These are phyloP conservation scores for Xerocomus potaroensis DNA, from an alignment of 768 basidiomycete genomes.

Conservation along the genomic window DNA sequence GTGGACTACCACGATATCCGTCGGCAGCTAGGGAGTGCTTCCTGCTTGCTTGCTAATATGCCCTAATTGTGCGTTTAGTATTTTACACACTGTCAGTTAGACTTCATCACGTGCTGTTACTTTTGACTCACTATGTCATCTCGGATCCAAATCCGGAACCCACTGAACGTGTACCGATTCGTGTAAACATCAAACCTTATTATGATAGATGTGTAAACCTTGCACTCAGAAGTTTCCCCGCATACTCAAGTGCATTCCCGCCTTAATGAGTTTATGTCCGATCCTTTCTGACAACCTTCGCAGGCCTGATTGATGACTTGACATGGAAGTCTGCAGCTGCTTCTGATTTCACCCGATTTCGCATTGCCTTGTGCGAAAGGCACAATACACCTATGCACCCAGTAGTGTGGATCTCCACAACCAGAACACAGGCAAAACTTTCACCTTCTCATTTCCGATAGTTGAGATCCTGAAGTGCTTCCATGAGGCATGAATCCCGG, in stretches of 20 bases:
- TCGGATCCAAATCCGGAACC: conserved; percentile 7
- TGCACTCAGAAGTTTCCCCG: conserved; percentile 4
- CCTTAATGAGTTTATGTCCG: conserved; percentile 3
- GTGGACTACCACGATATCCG: conserved; percentile 95
- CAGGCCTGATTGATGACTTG: conserved; percentile 5
- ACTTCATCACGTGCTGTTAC: conserved; percentile 1
- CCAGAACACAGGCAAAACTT: not conserved
- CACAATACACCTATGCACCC: not conserved
- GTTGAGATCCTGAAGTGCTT: conserved; percentile 5
- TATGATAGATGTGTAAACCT: conserved; percentile 5
- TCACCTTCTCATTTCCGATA: conserved; percentile 5
- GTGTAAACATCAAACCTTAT: conserved; percentile 22
- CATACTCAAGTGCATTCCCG: conserved; percentile 7
- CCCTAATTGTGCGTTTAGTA: conserved; percentile 14
- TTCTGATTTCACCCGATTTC: not conserved
- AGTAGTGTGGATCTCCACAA: conserved; percentile 9
- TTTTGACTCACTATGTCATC: conserved; percentile 9
- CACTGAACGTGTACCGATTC: conserved; percentile 10
- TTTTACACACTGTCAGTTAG: conserved; percentile 5
- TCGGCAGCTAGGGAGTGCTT: conserved; percentile 77
- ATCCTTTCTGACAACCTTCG: conserved; percentile 6
- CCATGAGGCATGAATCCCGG: conserved; percentile 3
- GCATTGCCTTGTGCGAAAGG: conserved; percentile 10
- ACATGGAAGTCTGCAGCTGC: not conserved
- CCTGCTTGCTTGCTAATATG: conserved; percentile 49